Evolutionary conservation across 495 filamentous ascomycete genomes (phyloP), one percentile per base, ranked within the genome.

Genomic region (Daldinia bambusicola): DNA sequence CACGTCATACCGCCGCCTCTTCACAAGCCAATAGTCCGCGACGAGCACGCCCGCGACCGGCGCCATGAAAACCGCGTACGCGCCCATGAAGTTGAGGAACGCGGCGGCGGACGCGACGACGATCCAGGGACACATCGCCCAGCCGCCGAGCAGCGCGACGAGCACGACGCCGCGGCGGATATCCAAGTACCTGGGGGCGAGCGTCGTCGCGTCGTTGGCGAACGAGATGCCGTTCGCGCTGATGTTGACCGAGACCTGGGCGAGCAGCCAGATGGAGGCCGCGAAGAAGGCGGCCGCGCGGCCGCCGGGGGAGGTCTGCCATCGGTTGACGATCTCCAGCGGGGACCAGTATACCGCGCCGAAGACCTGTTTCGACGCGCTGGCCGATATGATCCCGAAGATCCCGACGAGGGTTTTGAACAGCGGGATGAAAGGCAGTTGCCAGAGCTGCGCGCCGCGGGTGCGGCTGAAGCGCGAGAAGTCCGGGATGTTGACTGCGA

Each of bases 71-170:
- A 83, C 78, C 20, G 77, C 80, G 7, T 80, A 78, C 52, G 75
- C 76, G 45, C 69, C 69, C 87, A 90, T 88, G 78, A 90, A 90
- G 45, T 75, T 85, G 0, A 90, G 77, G 60, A 90, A 87, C 34
- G 82, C 84, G 7, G 78, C 80, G 6, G 88, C 88, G 0, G 81
- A 84, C 32, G 78, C 82, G 48, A 89, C 80, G 75, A 90, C 89
- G 70, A 87, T 88, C 88, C 88, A 90, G 1, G 87, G 87, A 2
- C 87, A 87, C 59, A 90, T 81, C 30, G 82, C 82, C 87, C 86
- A 90, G 22, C 76, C 75, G 5, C 84, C 88, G 0, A 89, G 63
- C 10, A 90, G 16, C 4, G 88, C 84, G 30, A 84, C 88, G 50
- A 90, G 77, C 32, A 91, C 79, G 60, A 86, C 85, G 22, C 88